Base-by-base conservation (phyloP, 1,284 basidiomycete genomes). In the Volvariella volvacea region DNA sequence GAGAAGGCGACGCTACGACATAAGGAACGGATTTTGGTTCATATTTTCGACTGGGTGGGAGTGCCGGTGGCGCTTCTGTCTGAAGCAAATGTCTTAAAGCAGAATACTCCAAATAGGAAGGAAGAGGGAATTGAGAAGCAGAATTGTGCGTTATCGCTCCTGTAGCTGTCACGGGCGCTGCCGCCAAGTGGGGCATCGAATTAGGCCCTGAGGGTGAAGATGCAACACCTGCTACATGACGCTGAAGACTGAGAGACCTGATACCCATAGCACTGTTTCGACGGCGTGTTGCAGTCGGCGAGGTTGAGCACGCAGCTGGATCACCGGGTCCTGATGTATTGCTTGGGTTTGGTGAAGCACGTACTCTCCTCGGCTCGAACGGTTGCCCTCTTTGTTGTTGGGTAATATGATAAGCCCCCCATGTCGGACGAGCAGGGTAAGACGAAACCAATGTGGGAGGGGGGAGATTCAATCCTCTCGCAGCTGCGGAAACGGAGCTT, bases 41-140 rank as follows among this genome's bases (percentile, higher is more conserved):
- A 20, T 48, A 37, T 48, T 68, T 74, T 25, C 71, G 64, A 42
- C 57, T 60, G 6, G 65, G 61, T 37, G 68, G 59, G 40, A 68
- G 55, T 14, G 64, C 50, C 1, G 72, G 59, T 2, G 72, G 65
- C 0, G 71, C 55, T 49, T 88, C 84, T 1, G 81, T 79, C 46
- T 78, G 78, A 7, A 90, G 64, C 46, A 83, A 61, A 52, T 87
- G 68, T 43, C 81, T 77, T 41, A 90, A 66, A 3, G 81, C 74
- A 3, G 86, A 87, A 58, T 86, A 72, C 30, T 85, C 80, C 41
- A 90, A 73, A 60, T 90, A 90, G 1, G 77, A 59, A 1, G 87
- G 87, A 21, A 78, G 74, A 44, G 73, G 68, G 56, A 87, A 87
- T 14, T 73, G 6, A 15, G 34, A 36, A 6, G n/a, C 4, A 16